Conservation (phyloP, 768 basidiomycete species). For the Suillus americanus region DNA sequence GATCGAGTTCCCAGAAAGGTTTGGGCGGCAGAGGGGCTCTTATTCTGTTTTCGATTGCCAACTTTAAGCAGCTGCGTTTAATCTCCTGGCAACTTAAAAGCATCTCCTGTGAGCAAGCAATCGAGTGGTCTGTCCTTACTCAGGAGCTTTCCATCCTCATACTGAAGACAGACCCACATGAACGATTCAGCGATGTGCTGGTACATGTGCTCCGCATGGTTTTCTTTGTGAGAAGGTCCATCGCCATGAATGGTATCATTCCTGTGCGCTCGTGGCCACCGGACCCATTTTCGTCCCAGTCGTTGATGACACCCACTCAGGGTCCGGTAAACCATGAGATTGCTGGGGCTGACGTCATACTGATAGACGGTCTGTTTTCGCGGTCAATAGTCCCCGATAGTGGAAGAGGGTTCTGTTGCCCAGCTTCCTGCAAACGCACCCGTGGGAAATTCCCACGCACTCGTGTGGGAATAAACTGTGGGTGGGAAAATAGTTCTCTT, state of each 20-base stretch:
- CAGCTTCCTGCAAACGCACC: too few species aligned
- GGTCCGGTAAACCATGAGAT: slow-evolving; percentile 29
- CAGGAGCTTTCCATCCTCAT: neutral
- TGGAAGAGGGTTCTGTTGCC: too few species aligned
- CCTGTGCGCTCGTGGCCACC: slow-evolving; percentile 20
- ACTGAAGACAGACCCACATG: slow-evolving; percentile 18
- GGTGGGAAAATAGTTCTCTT: too few species aligned
- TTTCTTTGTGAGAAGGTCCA: slow-evolving; percentile 24
- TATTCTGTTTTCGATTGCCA: neutral
- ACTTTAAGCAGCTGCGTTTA: neutral
- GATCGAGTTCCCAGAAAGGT: neutral
- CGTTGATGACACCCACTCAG: slow-evolving; percentile 26
- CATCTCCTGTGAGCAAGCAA: neutral
- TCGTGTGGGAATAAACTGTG: too few species aligned
- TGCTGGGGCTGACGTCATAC: slow-evolving; percentile 30
- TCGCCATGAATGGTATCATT: slow-evolving; percentile 35
- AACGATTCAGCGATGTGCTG: slow-evolving; percentile 36
- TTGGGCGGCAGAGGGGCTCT: neutral
- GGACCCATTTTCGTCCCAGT: slow-evolving; percentile 24
- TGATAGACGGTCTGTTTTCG: slow-evolving; percentile 27
- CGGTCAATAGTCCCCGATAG: neutral
- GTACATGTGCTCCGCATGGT: slow-evolving; percentile 20
- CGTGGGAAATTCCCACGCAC: too few species aligned
- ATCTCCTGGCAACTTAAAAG: neutral
- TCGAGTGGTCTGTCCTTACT: neutral